Evolutionary conservation across 768 basidiomycete species (phyloP).

Genomic region (Boletus edulis): DNA sequence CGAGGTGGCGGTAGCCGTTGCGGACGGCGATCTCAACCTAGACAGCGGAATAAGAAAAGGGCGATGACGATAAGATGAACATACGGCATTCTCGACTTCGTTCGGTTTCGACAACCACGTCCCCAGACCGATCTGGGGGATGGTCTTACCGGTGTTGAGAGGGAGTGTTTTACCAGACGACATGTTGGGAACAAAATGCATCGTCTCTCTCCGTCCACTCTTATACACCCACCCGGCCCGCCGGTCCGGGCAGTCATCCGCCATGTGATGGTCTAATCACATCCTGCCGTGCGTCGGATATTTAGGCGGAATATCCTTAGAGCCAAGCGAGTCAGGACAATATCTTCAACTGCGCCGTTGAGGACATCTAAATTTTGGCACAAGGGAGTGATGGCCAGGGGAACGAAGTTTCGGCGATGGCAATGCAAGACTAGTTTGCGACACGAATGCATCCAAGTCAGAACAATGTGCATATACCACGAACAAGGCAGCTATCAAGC

Average conservation of each 20-base stretch:
- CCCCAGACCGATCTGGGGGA: conserved; percentile 81
- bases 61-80: conserved; percentile 11
- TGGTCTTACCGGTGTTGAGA: conserved; percentile 46
- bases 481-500: not conserved
- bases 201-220: not conserved
- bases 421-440: too few relatives aligned
- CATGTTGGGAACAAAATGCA: conserved; percentile 28
- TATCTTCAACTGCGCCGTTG: too few relatives aligned
- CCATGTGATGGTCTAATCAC: too few relatives aligned
- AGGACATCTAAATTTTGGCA: too few relatives aligned
- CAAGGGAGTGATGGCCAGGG: too few relatives aligned
- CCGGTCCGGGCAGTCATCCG: too few relatives aligned
- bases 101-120: conserved; percentile 77
- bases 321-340: too few relatives aligned
- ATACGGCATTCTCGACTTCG: conserved; percentile 72
- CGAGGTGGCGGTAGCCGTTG: conserved; percentile 81
- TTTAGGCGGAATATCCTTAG: too few relatives aligned
- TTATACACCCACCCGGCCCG: not conserved
- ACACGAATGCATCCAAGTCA: too few relatives aligned
- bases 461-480: too few relatives aligned
- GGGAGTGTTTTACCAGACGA: conserved; percentile 38
- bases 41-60: not conserved
- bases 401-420: too few relatives aligned
- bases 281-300: too few relatives aligned
- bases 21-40: conserved; percentile 76